Conservation (phyloP, 768 basidiomycete genomes). For the Termitomyces sp. region DNA sequence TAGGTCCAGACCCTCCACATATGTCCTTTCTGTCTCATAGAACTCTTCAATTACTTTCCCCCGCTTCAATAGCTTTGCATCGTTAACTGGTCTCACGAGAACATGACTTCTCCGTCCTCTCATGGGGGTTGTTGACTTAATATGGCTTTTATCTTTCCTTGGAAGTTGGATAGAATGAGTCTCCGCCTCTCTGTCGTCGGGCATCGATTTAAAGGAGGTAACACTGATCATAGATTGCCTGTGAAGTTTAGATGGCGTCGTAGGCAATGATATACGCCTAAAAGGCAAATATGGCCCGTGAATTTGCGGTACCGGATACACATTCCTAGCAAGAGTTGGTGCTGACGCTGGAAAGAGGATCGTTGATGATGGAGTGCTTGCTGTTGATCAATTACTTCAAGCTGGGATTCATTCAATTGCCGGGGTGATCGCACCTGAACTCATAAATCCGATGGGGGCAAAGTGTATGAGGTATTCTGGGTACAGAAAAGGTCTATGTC, state of each 20-base stretch:
- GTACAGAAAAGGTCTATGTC: background rate
- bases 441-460: background rate
- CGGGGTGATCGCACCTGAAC: constrained; percentile 4
- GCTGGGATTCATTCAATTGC: background rate
- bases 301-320: constrained; percentile 26
- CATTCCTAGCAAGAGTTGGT: constrained; percentile 10
- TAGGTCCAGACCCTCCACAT: constrained; percentile 77
- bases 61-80: constrained; percentile 50
- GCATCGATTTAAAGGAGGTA: constrained; percentile 67
- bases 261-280: constrained; percentile 57
- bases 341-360: constrained; percentile 25
- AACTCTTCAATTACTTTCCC: constrained; percentile 76
- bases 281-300: constrained; percentile 52
- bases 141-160: constrained; percentile 24
- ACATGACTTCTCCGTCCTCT: constrained; percentile 31
- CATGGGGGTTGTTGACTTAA: constrained; percentile 29
- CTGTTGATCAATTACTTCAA: constrained; percentile 5
- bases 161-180: constrained; percentile 19
- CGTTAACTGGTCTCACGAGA: constrained; percentile 36
- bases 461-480: no score
- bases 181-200: constrained; percentile 40
- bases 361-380: constrained; percentile 12
- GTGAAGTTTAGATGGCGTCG: constrained; percentile 45
- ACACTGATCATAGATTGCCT: constrained; percentile 67
- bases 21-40: constrained; percentile 74